Conservation (phyloP, 31 red algal species). For the Porphyra umbilicalis region DNA sequence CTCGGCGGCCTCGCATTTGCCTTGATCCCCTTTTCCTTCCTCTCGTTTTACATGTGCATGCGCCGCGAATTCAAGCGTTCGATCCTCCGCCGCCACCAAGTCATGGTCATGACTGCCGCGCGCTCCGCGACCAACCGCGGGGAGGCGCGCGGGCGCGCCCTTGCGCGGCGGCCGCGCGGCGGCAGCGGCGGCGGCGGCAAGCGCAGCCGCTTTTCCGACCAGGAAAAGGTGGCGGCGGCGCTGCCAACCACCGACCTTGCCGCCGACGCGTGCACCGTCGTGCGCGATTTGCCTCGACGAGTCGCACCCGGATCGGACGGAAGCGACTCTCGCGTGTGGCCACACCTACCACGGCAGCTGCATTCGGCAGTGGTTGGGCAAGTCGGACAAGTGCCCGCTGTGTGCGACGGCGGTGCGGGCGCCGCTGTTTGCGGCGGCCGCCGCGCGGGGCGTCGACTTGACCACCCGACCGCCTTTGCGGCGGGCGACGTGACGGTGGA, state of each 20-base stretch:
- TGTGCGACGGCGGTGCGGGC: background rate
- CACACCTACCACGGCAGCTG: conserved; percentile 10
- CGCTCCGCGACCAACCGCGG: too few relatives aligned
- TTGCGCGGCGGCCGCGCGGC: background rate
- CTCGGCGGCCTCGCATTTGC: background rate
- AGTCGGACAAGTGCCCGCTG: background rate
- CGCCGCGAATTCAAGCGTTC: background rate
- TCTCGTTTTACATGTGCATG: background rate
- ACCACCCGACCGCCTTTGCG: too few relatives aligned
- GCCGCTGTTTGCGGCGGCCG: background rate
- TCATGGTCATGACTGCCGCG: background rate
- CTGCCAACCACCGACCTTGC: background rate
- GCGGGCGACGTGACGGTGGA: too few relatives aligned
- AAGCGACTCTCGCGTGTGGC: conserved; percentile 2
- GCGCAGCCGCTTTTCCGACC: background rate
- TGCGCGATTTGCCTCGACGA: conserved; percentile 15
- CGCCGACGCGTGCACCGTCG: background rate
- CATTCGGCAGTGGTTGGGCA: conserved; percentile 13
- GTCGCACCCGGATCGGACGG: conserved; percentile 1
- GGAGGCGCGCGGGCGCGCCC: background rate
- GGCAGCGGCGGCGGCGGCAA: background rate
- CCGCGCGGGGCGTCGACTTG: background rate
- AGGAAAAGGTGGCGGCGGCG: background rate
- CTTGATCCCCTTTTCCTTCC: background rate
- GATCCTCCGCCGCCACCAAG: background rate